Evolutionary conservation across 208 protist genomes (phyloP), one percentile per base, ranked within the genome.

Genomic region (Trypanosoma caninum): DNA sequence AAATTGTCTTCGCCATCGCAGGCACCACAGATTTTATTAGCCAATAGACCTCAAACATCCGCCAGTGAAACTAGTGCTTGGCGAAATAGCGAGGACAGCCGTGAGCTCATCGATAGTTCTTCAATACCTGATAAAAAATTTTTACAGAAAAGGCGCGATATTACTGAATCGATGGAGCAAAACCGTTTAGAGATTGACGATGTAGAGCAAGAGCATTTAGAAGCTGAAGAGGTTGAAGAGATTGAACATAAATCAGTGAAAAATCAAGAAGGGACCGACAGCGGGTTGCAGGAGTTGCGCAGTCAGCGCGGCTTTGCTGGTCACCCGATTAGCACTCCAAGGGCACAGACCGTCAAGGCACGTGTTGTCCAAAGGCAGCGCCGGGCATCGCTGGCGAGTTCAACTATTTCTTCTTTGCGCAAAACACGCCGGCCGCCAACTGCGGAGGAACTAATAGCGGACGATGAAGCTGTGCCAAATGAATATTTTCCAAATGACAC

Each of bases 401-500:
- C 63, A 0, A 59, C 58, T 18, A 47, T 60, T 34, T 67, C 58
- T 1, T 64, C 69, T 20, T 57, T 70, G 14, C 65, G 72, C 22
- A 76, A 73, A 48, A 45, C 59, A 6, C 59, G 59, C 25, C 60
- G 59, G 30, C 65, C 86, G n/a, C 86, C 84, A 7, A 87, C 82
- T 3, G 59, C 65, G 3, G 75, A 75, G 56, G 80, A 93, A 66
- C 60, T 96, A 3, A 50, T 87, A 9, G 82, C 76, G 7, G 84
- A 90, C 22, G 57, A 73, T 5, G 83, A 93, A 63, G 54, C 51
- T 8, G 50, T 67, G 22, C 91, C 91, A 2, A 20, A 18, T n/a
- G 83, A 87, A 65, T 58, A 79, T 20, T 58, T 80, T 23, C 47
- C 80, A 1, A 85, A 78, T 44, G 91, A 96, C 70, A 66, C 42